Evolutionary conservation across 805 yeast species (phyloP).

Genomic region (Metschnikowia cerradonensis): DNA sequence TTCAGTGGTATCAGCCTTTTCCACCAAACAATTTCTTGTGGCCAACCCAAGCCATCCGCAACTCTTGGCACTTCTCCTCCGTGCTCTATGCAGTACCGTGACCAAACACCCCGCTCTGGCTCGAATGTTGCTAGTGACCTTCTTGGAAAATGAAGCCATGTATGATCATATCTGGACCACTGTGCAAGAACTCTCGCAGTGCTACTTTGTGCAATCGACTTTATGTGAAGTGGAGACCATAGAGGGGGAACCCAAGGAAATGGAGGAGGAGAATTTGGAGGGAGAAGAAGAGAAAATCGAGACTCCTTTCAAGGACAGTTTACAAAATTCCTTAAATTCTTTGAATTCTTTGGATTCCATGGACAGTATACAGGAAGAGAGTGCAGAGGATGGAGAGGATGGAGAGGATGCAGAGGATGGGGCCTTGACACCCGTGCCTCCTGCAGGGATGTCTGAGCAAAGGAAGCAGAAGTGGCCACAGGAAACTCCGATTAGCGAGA

Average conservation of each 20-base stretch:
- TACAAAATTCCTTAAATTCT: no score
- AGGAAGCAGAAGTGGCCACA: constrained; percentile 52
- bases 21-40: constrained; percentile 31
- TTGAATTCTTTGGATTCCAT: not conserved
- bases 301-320: not conserved
- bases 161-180: constrained; percentile 32
- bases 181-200: constrained; percentile 1
- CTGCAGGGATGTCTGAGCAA: constrained; percentile 57
- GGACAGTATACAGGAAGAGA: not conserved
- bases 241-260: not conserved
- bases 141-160: constrained; percentile 39
- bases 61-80: constrained; percentile 52
- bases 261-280: no score
- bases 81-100: constrained; percentile 51
- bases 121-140: constrained; percentile 48
- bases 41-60: constrained; percentile 48
- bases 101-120: constrained; percentile 50
- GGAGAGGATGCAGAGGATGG: constrained; percentile 20
- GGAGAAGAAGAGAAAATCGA: not conserved
- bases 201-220: not conserved
- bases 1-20: constrained; percentile 39
- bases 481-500: constrained; percentile 44
- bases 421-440: constrained; percentile 47
- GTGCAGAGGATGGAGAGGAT: constrained; percentile 15
- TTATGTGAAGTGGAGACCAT: not conserved